Evolutionary conservation across 2,329 filamentous ascomycete genomes (phyloP).

Genomic region (Cytospora schulzeri): DNA sequence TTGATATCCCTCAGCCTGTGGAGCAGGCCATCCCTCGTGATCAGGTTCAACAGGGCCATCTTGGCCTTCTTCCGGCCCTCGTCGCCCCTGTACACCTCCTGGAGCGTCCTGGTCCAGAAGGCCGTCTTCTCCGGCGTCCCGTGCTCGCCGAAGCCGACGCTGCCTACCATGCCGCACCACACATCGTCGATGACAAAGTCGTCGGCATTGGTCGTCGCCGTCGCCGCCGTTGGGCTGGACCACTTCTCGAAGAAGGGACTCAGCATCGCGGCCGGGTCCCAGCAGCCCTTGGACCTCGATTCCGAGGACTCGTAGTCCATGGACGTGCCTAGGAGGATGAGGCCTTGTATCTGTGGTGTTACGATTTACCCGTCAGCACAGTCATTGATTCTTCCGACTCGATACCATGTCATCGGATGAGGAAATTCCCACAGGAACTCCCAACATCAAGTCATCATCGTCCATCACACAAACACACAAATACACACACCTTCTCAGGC

Average conservation of each 20-base stretch:
- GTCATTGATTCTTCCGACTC: too few relatives aligned
- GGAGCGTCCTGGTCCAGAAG: slow-evolving; percentile 51
- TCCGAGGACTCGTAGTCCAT: slow-evolving; percentile 55
- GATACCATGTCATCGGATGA: too few relatives aligned
- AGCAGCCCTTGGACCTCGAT: slow-evolving; percentile 50
- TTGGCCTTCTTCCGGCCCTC: slow-evolving; percentile 51
- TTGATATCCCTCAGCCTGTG: slow-evolving; percentile 48
- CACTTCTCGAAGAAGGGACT: slow-evolving; percentile 47
- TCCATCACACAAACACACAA: not conserved
- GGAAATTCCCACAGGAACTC: not conserved
- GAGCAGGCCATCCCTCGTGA: slow-evolving; percentile 51
- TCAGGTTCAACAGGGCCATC: slow-evolving; percentile 47
- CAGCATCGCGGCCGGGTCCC: slow-evolving; percentile 49
- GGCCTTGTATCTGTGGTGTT: slow-evolving; percentile 45
- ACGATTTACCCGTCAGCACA: not conserved
- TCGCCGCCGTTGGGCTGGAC: slow-evolving; percentile 34
- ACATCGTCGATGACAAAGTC: slow-evolving; percentile 51
- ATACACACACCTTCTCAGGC: slow-evolving; percentile 46
- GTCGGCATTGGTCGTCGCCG: slow-evolving; percentile 34
- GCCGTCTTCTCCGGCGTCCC: slow-evolving; percentile 40
- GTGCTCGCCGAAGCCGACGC: slow-evolving; percentile 49
- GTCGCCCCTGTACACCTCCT: slow-evolving; percentile 51
- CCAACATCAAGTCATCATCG: too few relatives aligned
- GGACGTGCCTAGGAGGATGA: slow-evolving; percentile 52
- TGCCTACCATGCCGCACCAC: slow-evolving; percentile 48